phyloP scores from a whole-genome alignment of 2,329 filamentous ascomycete genomes.

The Aspergillus pseudoglaucus region DNA sequence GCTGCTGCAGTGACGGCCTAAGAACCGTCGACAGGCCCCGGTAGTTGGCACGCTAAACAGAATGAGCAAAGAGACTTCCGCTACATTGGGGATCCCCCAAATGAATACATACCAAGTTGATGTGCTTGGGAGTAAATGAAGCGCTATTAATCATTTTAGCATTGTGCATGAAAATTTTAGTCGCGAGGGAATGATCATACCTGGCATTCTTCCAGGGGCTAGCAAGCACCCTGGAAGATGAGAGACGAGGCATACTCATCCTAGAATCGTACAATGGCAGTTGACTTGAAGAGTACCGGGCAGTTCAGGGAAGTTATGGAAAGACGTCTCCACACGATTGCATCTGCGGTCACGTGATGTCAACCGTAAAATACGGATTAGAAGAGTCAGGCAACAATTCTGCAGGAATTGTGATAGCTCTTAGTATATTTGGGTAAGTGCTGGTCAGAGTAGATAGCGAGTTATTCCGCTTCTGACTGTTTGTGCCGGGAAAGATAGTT shows the following conservation, averaged over 20 bases:
- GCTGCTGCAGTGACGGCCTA: neutral
- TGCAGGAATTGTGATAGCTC: too few relatives aligned
- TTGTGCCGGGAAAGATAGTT: too few relatives aligned
- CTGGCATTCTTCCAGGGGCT: conserved; percentile 2
- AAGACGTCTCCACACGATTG: neutral
- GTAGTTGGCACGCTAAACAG: conserved; percentile 2
- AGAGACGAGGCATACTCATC: conserved; percentile 5
- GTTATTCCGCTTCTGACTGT: too few relatives aligned
- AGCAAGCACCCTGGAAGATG: conserved; percentile 3
- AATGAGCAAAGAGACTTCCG: neutral
- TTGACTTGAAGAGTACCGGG: neutral
- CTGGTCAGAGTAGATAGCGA: too few relatives aligned
- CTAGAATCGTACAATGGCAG: neutral
- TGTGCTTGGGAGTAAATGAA: conserved; percentile 4
- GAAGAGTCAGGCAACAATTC: too few relatives aligned
- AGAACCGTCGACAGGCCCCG: conserved; percentile 3
- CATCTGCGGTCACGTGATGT: too few relatives aligned
- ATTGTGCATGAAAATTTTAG: neutral
- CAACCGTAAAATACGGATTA: too few relatives aligned
- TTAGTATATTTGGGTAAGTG: too few relatives aligned
- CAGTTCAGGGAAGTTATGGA: neutral
- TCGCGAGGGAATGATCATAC: neutral
- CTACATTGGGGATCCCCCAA: neutral
- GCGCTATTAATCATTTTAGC: conserved; percentile 7
- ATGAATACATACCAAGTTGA: neutral